Evolutionary conservation across 2,329 filamentous ascomycete species (phyloP).

Genomic region (Paecilomyces fulvus): DNA sequence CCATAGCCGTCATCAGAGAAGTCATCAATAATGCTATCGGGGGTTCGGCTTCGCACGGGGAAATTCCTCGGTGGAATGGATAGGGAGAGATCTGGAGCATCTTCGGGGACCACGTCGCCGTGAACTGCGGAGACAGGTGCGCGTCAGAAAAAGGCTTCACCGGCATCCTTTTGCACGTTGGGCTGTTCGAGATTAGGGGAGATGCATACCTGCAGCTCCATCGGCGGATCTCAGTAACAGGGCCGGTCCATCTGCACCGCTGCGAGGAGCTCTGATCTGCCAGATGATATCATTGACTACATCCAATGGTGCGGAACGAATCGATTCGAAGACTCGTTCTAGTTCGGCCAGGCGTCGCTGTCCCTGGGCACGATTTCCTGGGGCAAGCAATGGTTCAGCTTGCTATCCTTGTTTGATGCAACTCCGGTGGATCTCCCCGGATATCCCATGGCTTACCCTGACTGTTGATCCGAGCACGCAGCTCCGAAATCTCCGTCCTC

Average conservation of each 20-base stretch:
- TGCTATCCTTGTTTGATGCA: neutral
- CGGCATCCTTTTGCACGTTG: neutral
- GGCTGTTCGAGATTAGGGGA: neutral
- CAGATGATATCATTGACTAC: slow-evolving; percentile 24
- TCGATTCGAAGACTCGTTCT: slow-evolving; percentile 24
- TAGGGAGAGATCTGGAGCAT: neutral
- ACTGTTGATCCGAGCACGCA: slow-evolving; percentile 18
- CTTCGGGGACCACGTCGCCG: neutral
- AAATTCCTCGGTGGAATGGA: neutral
- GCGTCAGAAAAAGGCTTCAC: neutral
- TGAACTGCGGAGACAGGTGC: neutral
- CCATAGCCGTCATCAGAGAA: neutral
- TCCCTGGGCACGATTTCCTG: slow-evolving; percentile 11
- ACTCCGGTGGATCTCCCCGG: neutral
- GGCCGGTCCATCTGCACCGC: slow-evolving; percentile 10
- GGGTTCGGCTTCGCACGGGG: neutral
- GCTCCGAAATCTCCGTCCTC: slow-evolving; percentile 25
- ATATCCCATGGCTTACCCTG: slow-evolving; percentile 12
- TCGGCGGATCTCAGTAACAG: slow-evolving; percentile 12
- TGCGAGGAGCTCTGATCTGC: slow-evolving; percentile 18
- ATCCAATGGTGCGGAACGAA: slow-evolving; percentile 23
- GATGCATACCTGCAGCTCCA: neutral
- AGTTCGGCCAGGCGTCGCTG: slow-evolving; percentile 21
- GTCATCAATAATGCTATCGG: neutral
- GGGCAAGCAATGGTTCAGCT: neutral